Percentiles rank a stretch among this genome's conserved stretches.
Conservation (phyloP, 495 filamentous ascomycete species). For the Neurospora hispaniola region DNA sequence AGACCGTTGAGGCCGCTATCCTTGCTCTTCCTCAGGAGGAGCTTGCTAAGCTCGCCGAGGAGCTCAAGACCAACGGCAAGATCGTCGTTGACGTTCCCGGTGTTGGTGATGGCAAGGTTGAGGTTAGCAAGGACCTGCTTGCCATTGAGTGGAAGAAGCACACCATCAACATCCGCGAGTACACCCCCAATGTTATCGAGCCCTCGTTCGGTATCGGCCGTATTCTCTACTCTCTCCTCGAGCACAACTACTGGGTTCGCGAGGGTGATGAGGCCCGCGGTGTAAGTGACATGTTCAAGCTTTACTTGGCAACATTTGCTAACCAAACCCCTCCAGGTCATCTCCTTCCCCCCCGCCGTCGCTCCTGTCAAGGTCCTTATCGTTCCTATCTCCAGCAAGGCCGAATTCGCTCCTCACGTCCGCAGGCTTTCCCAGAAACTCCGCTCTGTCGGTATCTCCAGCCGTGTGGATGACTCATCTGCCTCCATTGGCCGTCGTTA, state of each 20-base stretch:
- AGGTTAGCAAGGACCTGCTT: slow-evolving; percentile 60
- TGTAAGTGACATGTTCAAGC: slow-evolving; percentile 36
- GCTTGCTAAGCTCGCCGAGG: slow-evolving; percentile 56
- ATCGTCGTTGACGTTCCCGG: slow-evolving; percentile 55
- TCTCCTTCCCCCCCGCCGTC: slow-evolving; percentile 63
- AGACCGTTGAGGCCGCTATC: slow-evolving; percentile 59
- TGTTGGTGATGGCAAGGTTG: slow-evolving; percentile 42
- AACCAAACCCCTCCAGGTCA: slow-evolving; percentile 34
- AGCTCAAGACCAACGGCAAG: slow-evolving; percentile 55
- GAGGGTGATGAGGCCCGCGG: slow-evolving; percentile 58
- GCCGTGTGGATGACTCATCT: slow-evolving; percentile 54
- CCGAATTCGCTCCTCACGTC: slow-evolving; percentile 49
- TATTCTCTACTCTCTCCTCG: slow-evolving; percentile 66
- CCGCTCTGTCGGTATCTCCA: slow-evolving; percentile 48
- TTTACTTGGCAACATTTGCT: slow-evolving; percentile 5
- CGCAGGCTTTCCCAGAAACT: slow-evolving; percentile 48
- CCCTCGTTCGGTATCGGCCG: slow-evolving; percentile 79
- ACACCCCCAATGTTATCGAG: slow-evolving; percentile 77
- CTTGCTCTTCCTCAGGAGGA: slow-evolving; percentile 57
- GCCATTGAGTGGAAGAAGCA: slow-evolving; percentile 60
- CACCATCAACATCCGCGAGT: slow-evolving; percentile 61
- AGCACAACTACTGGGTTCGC: slow-evolving; percentile 71
- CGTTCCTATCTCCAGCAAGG: slow-evolving; percentile 55
- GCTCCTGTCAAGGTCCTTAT: slow-evolving; percentile 71
- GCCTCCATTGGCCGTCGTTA: slow-evolving; percentile 69